Evolutionary conservation across 345 rosid species (phyloP), one percentile per base, ranked within the genome.

Genomic region (Turnera subulata): DNA sequence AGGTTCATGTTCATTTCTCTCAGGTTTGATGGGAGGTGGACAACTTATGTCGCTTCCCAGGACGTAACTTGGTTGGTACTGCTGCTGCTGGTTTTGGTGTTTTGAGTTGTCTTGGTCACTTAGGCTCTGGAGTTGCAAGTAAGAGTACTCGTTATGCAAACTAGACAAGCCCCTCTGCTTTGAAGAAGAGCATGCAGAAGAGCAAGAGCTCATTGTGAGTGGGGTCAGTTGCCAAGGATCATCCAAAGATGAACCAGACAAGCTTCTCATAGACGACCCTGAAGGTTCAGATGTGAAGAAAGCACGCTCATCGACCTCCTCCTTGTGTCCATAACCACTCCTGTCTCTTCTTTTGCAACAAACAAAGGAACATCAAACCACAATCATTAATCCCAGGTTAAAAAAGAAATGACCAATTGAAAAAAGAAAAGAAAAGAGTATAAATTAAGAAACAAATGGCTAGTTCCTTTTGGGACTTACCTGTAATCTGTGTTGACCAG

Each of bases 211-310:
- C 66, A 82, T 80, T 22, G 85, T 68, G 47, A 86, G 70, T 6
- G 95, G 89, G 15, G 82, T 66, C 24, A 79, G 69, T 57, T 72
- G 85, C 90, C 86, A 88, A 18, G 89, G 66, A 48, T 85, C 89
- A 18, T 91, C 84, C 77, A 79, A 58, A n/a, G 87, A 73, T 46
- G 81, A 69, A 42, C 73, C 74, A 14, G 90, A 73, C 53, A 73
- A 75, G 72, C 74, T 83, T 69, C 81, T 84, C 63, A 79, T 65
- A 14, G 81, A 70, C 29, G 81, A 70, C 29, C 85, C 85, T 12
- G 82, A 79, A 19, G 84, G 78, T 58, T 82, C 90, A 35, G 86
- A 75, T 46, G 87, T 72, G 81, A 90, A 83, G 75, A 86, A 84
- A 71, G 85, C 78, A 68, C 73, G 88, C 60, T 82, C 85, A 62